Base-by-base conservation (phyloP, 2,329 filamentous ascomycete species). In the Chalaropsis ovoidea region DNA sequence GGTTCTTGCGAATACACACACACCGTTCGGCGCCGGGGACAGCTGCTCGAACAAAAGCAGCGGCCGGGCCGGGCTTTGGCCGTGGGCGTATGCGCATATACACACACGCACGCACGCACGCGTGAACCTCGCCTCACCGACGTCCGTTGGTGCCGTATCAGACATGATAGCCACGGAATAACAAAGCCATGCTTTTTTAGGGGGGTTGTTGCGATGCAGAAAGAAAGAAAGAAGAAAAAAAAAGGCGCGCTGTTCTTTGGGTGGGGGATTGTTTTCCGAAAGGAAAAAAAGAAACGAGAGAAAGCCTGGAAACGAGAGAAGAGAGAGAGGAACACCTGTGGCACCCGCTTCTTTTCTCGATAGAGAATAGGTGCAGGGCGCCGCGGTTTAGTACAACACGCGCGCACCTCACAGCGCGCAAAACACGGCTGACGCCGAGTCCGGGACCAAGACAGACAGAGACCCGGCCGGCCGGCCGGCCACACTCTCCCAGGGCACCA, bases 111-210 rank as follows among this genome's bases (percentile, higher is more conserved):
- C 11, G 13, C 7, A 43, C 42, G 42, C 17, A 43, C 3, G 35
- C 4, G 4, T 39, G 43, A 17, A 13, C 54, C 54, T 31, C 54
- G 31, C 15, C 54, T 19, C 27, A 58, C 27, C 54, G 27, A 58
- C 27, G n/a, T 58, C 27, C 27, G 6, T 15, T 62, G 60, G 41
- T 45, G 35, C 35, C 22, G 13, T 45, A 47, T 31, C 42, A 62
- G 43, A 62, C 42, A 62, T 62, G 42, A 62, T 43, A 52, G 47
- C 45, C 62, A 45, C 61, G 42, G 61, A 54, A 54, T 2, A 63
- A 54, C 54, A 39, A 58, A 39, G 52, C 13, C 27, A 58, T n/a
- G 54, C 54, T 58, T 58, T 58, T 58, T 35, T 35, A 42, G n/a
- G 8, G 22, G 45, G 43, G 22, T 43, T 43, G 43, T 47, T 19